Base-by-base conservation (phyloP, 2,329 filamentous ascomycete genomes). In the Pseudonectria buxi region DNA sequence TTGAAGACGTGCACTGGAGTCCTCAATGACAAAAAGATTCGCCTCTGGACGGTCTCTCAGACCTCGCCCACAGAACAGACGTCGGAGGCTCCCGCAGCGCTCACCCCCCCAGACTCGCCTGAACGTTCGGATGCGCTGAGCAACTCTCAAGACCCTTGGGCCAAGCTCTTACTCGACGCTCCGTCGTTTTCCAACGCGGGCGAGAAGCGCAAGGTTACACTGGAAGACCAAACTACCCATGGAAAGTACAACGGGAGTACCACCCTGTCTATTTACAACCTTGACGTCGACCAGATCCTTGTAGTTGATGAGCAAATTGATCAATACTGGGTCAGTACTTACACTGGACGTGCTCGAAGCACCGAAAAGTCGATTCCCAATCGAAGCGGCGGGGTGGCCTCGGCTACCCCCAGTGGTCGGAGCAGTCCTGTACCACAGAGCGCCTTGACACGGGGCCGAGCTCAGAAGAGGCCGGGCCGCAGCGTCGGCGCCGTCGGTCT, bases 221-320 rank as follows among this genome's bases (percentile, higher is more conserved):
- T 63, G 24, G 37, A 59, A 28, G 90, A 96, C 56, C 69, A 81
- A 31, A 92, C 86, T 0, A 65, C 65, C 37, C 81, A 94, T 49
- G 49, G 67, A 3, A 88, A 87, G 25, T 90, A 85, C 61, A 95
- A 94, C 47, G 87, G 88, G 11, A 72, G 65, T 14, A 70, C 77
- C 40, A 78, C 75, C 2, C 62, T 95, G 31, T 73, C 76, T 28
- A 65, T 78, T 35, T 73, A 79, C 32, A 80, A 81, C 2, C 68
- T 95, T 14, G 75, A 72, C n/a, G 76, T 78, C 24, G 81, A 86
- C 43, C 78, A 86, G 52, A 77, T 81, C 4, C 71, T 95, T 32
- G 78, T 95, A n/a, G 65, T 96, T 5, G 90, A 96, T 56, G 87
- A 95, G 57, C 72, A 81, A 42, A 68, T 82, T 30, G 72, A 75